Evolutionary conservation across 2,329 filamentous ascomycete species (phyloP).

Genomic region (Botrytis tulipae): DNA sequence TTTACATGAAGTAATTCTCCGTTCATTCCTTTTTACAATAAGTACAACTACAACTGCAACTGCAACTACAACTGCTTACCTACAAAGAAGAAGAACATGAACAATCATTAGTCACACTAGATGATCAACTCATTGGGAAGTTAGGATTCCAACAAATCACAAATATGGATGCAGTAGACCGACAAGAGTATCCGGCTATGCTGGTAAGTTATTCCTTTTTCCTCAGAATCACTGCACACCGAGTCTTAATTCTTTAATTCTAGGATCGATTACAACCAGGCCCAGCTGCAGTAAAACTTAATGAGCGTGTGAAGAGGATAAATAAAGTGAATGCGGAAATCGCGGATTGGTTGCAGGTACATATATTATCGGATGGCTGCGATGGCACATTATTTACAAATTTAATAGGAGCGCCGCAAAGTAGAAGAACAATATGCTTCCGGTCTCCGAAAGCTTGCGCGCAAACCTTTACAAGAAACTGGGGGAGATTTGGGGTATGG

Average conservation of each 20-base stretch:
- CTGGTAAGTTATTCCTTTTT: constrained; percentile 62
- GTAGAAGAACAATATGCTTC: constrained; percentile 88
- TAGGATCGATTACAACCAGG: constrained; percentile 77
- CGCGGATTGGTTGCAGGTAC: constrained; percentile 94
- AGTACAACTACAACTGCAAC: neutral
- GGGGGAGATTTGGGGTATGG: constrained; percentile 82
- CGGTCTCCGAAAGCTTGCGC: constrained; percentile 76
- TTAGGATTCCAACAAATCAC: constrained; percentile 19
- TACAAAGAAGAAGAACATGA: constrained; percentile 27
- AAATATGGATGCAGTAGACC: constrained; percentile 72
- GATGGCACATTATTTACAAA: constrained; percentile 30
- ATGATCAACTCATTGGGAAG: constrained; percentile 24
- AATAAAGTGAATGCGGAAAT: constrained; percentile 84
- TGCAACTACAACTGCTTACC: neutral
- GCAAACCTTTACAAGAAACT: constrained; percentile 70
- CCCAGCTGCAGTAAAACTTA: constrained; percentile 78
- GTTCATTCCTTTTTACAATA: neutral
- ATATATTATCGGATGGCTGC: neutral
- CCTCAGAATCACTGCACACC: constrained; percentile 26
- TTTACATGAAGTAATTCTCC: neutral
- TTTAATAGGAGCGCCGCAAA: constrained; percentile 77
- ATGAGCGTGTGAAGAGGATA: constrained; percentile 85
- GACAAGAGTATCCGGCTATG: constrained; percentile 90
- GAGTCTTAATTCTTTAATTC: constrained; percentile 12
- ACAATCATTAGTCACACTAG: constrained; percentile 28